Conservation (phyloP, 129 eudicot species). For the Pseudognaphalium luteoalbum region DNA sequence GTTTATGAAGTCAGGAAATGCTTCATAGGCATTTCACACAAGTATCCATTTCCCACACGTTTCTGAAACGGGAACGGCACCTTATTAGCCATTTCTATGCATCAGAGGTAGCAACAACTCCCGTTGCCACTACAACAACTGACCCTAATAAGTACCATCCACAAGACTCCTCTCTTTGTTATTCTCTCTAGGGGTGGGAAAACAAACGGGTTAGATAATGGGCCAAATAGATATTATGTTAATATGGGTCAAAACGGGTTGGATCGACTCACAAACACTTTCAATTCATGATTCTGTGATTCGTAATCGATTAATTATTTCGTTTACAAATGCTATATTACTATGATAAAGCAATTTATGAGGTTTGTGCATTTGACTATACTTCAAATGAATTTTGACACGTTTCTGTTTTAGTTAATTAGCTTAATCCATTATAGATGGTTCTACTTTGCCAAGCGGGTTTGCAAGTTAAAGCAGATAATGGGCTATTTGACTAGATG, state of each 20-base stretch:
- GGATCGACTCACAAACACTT: not conserved
- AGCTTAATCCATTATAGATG: not conserved
- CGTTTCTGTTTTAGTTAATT: not conserved
- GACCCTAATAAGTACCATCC: slow-evolving; percentile 20
- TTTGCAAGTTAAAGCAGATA: no score
- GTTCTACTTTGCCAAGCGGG: no score
- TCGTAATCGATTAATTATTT: not conserved
- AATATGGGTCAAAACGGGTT: no score
- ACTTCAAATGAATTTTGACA: not conserved
- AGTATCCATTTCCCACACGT: no score
- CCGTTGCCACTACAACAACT: not conserved
- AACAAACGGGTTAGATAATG: not conserved
- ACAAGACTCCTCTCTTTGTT: not conserved
- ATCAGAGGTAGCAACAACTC: no score
- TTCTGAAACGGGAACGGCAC: no score
- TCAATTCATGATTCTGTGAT: not conserved
- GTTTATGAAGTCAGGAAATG: no score
- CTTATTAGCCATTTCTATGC: no score
- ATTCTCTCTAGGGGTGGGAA: not conserved
- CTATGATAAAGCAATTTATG: not conserved
- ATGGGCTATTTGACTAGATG: no score
- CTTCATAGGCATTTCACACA: no score
- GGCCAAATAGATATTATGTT: no score
- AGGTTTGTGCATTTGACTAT: not conserved
- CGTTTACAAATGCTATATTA: not conserved